Evolutionary conservation across 2,329 filamentous ascomycete genomes (phyloP), one percentile per base, ranked within the genome.

Genomic region (Cryoendolithus antarcticus): DNA sequence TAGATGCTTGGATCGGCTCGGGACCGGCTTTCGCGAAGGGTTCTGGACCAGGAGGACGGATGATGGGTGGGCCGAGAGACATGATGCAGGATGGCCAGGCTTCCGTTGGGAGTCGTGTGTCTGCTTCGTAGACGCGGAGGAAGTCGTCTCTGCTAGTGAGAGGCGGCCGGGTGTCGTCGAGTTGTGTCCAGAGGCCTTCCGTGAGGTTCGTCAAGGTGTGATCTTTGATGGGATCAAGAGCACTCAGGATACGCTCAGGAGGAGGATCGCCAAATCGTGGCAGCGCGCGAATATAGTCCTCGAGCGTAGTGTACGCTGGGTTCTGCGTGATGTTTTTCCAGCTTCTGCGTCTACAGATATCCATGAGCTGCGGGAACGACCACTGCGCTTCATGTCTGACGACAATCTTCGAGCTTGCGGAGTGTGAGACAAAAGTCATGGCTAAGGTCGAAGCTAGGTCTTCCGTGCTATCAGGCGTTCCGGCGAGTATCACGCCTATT

Each of bases 381-480:
- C 62, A 70, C 39, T 68, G 69, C 2, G 69, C 67, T 49, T 72
- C 70, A 41, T 72, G 68, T 6, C 70, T 60, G n/a, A 72, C 63
- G 24, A 66, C 62, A 1, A 71, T 63, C 44, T 71, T 72, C 3
- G 66, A 63, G 28, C 65, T 70, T 3, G 65, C 60, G 0, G 62
- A 62, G 11, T 67, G 60, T 1, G 62, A 57, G 2, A 64, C 58
- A 9, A 70, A 57, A 35, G 62, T 56, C 13, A 60, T 60, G 36
- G 64, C 60, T 6, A 69, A 53, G 9, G 56, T 47, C 3, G 57
- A 37, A 1, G 59, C 56, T 40, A 66, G 69, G 0, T 54, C 50
- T 38, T 63, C 57, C 0, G 55, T 53, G 2, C 54, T 45, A 12
- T 59, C 50, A 2, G 60, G 44, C 12, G 59, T 58, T 6, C 60